Evolutionary conservation across 2,329 filamentous ascomycete genomes (phyloP).

Genomic region (Beauveria asiatica): DNA sequence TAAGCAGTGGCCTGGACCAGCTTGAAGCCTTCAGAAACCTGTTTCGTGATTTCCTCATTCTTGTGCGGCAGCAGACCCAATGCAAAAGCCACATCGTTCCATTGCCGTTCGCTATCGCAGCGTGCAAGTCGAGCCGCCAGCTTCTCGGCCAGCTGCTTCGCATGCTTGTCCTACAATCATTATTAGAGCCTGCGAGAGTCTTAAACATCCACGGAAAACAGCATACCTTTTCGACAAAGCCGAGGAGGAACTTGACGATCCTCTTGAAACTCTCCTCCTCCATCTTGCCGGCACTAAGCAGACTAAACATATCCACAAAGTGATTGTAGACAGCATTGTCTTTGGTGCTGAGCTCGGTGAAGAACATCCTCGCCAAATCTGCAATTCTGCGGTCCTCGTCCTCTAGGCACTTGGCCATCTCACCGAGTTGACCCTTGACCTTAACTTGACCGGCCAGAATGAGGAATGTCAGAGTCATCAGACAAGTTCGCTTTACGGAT

Average conservation of each 20-base stretch:
- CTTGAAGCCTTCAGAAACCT: conserved; percentile 67
- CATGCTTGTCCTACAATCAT: conserved; percentile 75
- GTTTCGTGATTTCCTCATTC: conserved; percentile 78
- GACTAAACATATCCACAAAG: conserved; percentile 97
- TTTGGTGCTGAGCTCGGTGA: conserved; percentile 92
- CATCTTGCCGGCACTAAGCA: conserved; percentile 72
- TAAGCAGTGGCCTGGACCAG: conserved; percentile 56
- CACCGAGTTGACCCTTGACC: conserved; percentile 94
- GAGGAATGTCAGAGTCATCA: conserved; percentile 97
- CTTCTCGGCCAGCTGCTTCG: conserved; percentile 87
- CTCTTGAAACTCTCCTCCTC: conserved; percentile 79
- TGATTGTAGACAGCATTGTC: conserved; percentile 99
- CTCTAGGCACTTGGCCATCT: conserved; percentile 98
- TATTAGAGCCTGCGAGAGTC: conserved; percentile 13
- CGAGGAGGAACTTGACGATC: conserved; percentile 86
- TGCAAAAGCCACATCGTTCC: conserved; percentile 95
- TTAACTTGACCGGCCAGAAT: conserved; percentile 97
- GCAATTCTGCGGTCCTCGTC: conserved; percentile 92
- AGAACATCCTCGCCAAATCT: conserved; percentile 95
- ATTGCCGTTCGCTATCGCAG: conserved; percentile 89
- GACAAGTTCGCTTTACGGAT: conserved; percentile 90
- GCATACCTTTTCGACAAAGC: conserved; percentile 92
- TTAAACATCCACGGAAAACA: conserved; percentile 4
- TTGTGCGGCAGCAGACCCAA: conserved; percentile 85
- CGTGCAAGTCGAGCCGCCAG: conserved; percentile 75